A percentile compares a stretch with the other conserved stretches of the same genome.
Conservation (phyloP, 768 basidiomycete genomes). For the Tulasnella calospora region DNA sequence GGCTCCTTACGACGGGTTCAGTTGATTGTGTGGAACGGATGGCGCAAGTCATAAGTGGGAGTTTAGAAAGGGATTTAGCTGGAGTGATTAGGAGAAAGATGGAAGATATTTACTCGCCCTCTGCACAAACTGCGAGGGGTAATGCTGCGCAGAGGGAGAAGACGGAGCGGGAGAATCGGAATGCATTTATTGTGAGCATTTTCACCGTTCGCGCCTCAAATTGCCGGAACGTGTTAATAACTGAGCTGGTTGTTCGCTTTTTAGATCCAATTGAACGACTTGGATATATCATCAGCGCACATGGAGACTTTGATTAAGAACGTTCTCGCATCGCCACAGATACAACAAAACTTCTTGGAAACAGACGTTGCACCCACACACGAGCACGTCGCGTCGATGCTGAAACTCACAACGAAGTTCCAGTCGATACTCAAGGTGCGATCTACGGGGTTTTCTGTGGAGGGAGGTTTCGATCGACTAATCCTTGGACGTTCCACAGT, state of each 20-base stretch:
- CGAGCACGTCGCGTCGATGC: conserved; percentile 47
- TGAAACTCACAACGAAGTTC: conserved; percentile 57
- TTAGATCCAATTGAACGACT: conserved; percentile 85
- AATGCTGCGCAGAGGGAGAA: conserved; percentile 56
- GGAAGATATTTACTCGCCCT: conserved; percentile 68
- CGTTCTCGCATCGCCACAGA: conserved; percentile 47
- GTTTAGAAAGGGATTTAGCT: conserved; percentile 79
- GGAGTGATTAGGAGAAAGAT: conserved; percentile 76
- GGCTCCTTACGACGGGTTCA: conserved; percentile 75
- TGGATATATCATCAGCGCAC: conserved; percentile 88
- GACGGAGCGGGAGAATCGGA: conserved; percentile 71
- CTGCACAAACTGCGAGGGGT: conserved; percentile 37
- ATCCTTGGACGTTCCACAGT: conserved; percentile 43
- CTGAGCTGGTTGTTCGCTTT: neutral
- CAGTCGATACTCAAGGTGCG: conserved; percentile 67
- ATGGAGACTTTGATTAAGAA: conserved; percentile 77
- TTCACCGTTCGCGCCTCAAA: conserved; percentile 25
- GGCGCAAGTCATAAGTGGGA: conserved; percentile 54
- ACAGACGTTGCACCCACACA: conserved; percentile 51
- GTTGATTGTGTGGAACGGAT: conserved; percentile 53
- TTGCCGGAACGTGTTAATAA: too few species aligned
- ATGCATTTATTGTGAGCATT: conserved; percentile 69
- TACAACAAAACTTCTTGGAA: conserved; percentile 64
- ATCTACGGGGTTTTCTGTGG: neutral
- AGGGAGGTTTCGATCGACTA: neutral